Base-by-base conservation (phyloP, 2,329 filamentous ascomycete genomes). In the Aspergillus unguis region DNA sequence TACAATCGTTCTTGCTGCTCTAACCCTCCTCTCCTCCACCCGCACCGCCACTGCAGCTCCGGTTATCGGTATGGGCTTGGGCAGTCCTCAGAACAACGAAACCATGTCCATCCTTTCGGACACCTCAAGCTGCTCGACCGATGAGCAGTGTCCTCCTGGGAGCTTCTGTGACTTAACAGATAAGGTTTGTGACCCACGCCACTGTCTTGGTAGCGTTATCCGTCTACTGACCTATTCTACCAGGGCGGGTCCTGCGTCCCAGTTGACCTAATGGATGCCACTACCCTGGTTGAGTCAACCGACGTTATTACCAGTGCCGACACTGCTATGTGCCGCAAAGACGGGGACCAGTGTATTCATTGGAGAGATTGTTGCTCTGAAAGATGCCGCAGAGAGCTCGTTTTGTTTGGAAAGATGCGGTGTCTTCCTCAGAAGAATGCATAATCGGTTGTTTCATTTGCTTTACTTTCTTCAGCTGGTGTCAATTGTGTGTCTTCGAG, bases 361-460 rank as follows among this genome's bases (percentile, higher is more conserved):
- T 26, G 48, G 23, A 29, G 32, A 4, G 42, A 54, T 17, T 54
- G 51, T 25, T 56, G 48, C 41, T 51, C 51, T n/a, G 48, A 47
- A 2, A 41, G n/a, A 38, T 56, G 51, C 43, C 41, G 48, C n/a
- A 32, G 47, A 4, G 38, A 42, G 11, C 31, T 35, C 27, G 9
- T 54, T 17, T 17, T 54, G 17, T 44, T 43, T 6, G 47, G 26
- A n/a, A 54, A 33, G 40, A 37, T 37, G 9, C 47, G 51, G 32
- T 41, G 44, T 31, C 27, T 45, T 9, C 32, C 38, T 10, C 8
- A 28, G 2, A 33, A 26, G n/a, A 7, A 17, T n/a, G 25, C n/a
- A 10, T 28, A 7, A 43, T 32, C 17, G 9, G 11, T 43, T 36
- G 4, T 36, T 17, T 17, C 33, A 10, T 17, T 36, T 17, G 3